phyloP scores from a whole-genome alignment of 371 early-diverging fungal species.

The Basidiobolus meristosporus region DNA sequence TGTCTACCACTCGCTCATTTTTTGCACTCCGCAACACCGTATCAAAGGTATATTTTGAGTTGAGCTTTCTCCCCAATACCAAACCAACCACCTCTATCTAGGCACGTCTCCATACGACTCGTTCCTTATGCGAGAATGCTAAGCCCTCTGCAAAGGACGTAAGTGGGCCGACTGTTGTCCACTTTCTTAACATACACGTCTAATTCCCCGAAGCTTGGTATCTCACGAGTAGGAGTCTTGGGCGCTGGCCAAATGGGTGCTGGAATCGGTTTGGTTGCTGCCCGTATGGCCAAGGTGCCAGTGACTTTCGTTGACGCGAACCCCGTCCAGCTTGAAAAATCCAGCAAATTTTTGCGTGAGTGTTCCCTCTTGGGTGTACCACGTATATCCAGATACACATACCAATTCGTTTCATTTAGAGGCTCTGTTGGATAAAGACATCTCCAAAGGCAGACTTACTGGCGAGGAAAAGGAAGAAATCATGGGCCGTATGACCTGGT shows the following conservation, averaged over 20 bases:
- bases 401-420: slow-evolving; percentile 21
- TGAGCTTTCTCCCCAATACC: too few species aligned
- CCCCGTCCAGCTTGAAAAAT: slow-evolving; percentile 60
- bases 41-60: too few species aligned
- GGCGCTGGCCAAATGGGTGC: slow-evolving; percentile 81
- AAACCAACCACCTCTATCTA: too few species aligned
- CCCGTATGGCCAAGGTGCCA: slow-evolving; percentile 57
- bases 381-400: background rate
- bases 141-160: too few species aligned
- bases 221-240: slow-evolving; percentile 48
- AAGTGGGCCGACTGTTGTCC: slow-evolving; percentile 2
- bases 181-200: background rate
- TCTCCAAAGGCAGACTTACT: slow-evolving; percentile 69
- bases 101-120: too few species aligned
- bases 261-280: slow-evolving; percentile 92
- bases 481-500: slow-evolving; percentile 39
- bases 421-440: slow-evolving; percentile 70
- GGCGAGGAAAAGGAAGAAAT: slow-evolving; percentile 50
- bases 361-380: background rate
- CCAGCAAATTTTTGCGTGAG: slow-evolving; percentile 61
- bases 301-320: slow-evolving; percentile 72
- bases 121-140: too few species aligned
- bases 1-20: too few species aligned
- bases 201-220: background rate
- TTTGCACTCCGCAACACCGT: too few species aligned